phyloP scores from a whole-genome alignment of 768 basidiomycete species.

The Podaxis sp. region DNA sequence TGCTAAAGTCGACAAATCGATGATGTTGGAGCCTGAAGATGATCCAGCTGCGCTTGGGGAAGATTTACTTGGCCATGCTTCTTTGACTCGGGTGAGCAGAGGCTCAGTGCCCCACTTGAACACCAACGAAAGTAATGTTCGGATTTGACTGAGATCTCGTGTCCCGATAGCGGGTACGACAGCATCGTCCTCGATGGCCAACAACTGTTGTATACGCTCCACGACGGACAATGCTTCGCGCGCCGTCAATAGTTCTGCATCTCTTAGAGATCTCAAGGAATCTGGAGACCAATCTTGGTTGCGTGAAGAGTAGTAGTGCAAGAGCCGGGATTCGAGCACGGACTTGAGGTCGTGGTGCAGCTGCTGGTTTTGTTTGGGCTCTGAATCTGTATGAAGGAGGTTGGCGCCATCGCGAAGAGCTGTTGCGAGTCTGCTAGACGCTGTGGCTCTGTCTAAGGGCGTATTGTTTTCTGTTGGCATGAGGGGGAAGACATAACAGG shows the following conservation, averaged over 20 bases:
- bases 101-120: slow-evolving; percentile 74
- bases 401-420: slow-evolving; percentile 35
- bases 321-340: slow-evolving; percentile 38
- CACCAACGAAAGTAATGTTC: slow-evolving; percentile 63
- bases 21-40: slow-evolving; percentile 32
- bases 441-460: slow-evolving; percentile 1
- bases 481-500: background rate
- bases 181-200: slow-evolving; percentile 13
- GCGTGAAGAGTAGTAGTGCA: slow-evolving; percentile 34
- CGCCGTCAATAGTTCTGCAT: slow-evolving; percentile 54
- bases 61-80: slow-evolving; percentile 36
- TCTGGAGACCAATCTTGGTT: background rate
- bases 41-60: slow-evolving; percentile 11
- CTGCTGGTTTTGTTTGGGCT: slow-evolving; percentile 19
- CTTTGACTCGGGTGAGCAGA: slow-evolving; percentile 43
- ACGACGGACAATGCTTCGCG: slow-evolving; percentile 53
- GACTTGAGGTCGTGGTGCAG: slow-evolving; percentile 32
- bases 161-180: slow-evolving; percentile 51
- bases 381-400: slow-evolving; percentile 33
- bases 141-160: slow-evolving; percentile 61
- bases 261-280: slow-evolving; percentile 29
- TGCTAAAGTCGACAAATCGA: slow-evolving; percentile 42
- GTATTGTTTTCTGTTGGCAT: background rate
- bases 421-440: slow-evolving; percentile 23
- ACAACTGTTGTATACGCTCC: slow-evolving; percentile 30